Base-by-base conservation (phyloP, 2,329 filamentous ascomycete species). In the Alternaria sp. region DNA sequence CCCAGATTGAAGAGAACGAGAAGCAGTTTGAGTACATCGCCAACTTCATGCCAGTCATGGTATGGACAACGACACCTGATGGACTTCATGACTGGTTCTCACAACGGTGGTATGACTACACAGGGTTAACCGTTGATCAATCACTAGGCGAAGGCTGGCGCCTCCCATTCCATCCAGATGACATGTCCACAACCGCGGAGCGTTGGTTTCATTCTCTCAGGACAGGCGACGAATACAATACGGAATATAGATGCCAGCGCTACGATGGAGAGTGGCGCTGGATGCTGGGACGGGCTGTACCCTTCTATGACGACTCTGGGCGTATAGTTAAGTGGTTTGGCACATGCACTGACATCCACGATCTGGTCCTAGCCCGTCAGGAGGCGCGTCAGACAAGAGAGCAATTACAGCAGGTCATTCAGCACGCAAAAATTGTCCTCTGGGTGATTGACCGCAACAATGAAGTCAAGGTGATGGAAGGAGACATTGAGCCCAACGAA, bases 321-420 rank as follows among this genome's bases (percentile, higher is more conserved):
- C 81, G 84, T 48, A 92, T 94, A 49, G 83, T 91, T 59, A 92
- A 91, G 72, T 94, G 91, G 91, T 92, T 91, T 68, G 91, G 90
- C 16, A 93, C 90, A 1, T 93, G 89, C 69, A 93, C 91, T 12
- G 91, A 94, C 64, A 90, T 93, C 18, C 89, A 94, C 70, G 90
- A 93, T 62, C 84, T 88, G 43, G 89, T 93, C 3, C 84, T 91
- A 70, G 86, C 89, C 14, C 88, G 90, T 60, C 83, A 90, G 62
- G 84, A 85, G 49, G 89, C 89, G 16, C 88, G 87, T 62, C 84
- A 87, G 58, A 90, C 86, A 18, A 84, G 88, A n/a, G 86, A 90
- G 68, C 90, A 93, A 71, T 82, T 94, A 0, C 81, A 89, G 8
- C 89, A 88, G 61, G 91, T 94, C 26, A 88, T 94, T 56, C 86